Base-by-base conservation (phyloP, 139 green algal species). In the Nannochloris sp. region DNA sequence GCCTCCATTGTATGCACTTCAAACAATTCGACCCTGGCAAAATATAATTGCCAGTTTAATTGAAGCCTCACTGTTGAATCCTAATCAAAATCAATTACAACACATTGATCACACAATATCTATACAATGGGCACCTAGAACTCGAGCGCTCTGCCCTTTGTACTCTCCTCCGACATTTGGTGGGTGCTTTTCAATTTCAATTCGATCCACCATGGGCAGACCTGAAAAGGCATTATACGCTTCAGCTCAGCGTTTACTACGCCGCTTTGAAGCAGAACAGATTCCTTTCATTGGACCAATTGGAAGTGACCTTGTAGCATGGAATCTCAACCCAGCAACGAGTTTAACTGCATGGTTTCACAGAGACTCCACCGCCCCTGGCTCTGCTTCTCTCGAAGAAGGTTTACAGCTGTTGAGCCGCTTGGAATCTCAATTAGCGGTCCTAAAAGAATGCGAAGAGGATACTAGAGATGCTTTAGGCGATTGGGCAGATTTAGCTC, bases 201-300 rank as follows among this genome's bases (percentile, higher is more conserved):
- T n/a, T n/a, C n/a, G n/a, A n/a, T n/a, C n/a, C n/a, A n/a, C 35
- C 13, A 59, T 59, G 48, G 48, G 48, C 9, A 59, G 12, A 15
- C 33, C 69, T 39, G 58, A 74, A 14, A 30, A 37, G 33, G 15
- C 23, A 5, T 44, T 74, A 36, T 74, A 57, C 14, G 6, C 58
- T 23, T 47, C 46, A 9, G 19, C 61, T 0, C 35, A 61, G 19
- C 68, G 68, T 19, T 3, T 61, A 3, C n/a, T 39, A 25, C 15
- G 34, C 14, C 33, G 34, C 6, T 75, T 70, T 38, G 12, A 36
- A 23, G 19, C n/a, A 6, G 68, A 42, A 12, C 2, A 27, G 3
- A 12, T 75, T 30, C 68, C 68, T 9, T 9, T 75, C 9, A 9
- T 32, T 19, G 68, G 68, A 13, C 25, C 55, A 0, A 46, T 56